phyloP scores from a whole-genome alignment of 2,329 filamentous ascomycete species.

The Phialophora macrospora region DNA sequence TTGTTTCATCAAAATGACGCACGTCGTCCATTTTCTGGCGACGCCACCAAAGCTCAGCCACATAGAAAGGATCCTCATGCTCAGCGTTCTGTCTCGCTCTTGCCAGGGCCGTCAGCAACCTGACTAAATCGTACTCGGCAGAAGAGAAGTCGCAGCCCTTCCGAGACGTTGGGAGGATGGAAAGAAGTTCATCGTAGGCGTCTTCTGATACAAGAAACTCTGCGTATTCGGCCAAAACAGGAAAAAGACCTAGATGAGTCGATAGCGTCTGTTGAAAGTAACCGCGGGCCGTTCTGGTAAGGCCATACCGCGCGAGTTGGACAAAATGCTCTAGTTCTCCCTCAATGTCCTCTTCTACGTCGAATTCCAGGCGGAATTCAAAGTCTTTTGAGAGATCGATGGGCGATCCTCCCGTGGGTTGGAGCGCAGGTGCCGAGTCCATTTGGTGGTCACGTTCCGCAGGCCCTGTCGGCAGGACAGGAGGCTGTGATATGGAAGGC shows the following conservation, averaged over 20 bases:
- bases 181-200: not conserved
- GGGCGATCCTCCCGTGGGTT: not conserved
- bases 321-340: slow-evolving; percentile 14
- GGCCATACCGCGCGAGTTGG: slow-evolving; percentile 6
- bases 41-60: too few species aligned
- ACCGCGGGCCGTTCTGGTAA: not conserved
- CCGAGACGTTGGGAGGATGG: not conserved
- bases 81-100: too few species aligned
- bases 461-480: too few species aligned
- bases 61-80: too few species aligned
- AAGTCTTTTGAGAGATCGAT: slow-evolving; percentile 5
- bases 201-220: not conserved
- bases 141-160: not conserved
- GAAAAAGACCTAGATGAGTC: not conserved
- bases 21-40: too few species aligned
- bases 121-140: not conserved
- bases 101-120: too few species aligned
- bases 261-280: slow-evolving; percentile 1
- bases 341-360: slow-evolving; percentile 13
- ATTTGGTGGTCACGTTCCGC: not conserved
- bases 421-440: not conserved
- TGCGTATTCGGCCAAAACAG: slow-evolving; percentile 2
- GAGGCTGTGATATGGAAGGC: too few species aligned
- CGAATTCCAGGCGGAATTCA: slow-evolving; percentile 12
- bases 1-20: too few species aligned